These are phyloP conservation scores for Aspergillus mulundensis DNA, from an alignment of 495 filamentous ascomycete genomes.

Conservation along the genomic window DNA sequence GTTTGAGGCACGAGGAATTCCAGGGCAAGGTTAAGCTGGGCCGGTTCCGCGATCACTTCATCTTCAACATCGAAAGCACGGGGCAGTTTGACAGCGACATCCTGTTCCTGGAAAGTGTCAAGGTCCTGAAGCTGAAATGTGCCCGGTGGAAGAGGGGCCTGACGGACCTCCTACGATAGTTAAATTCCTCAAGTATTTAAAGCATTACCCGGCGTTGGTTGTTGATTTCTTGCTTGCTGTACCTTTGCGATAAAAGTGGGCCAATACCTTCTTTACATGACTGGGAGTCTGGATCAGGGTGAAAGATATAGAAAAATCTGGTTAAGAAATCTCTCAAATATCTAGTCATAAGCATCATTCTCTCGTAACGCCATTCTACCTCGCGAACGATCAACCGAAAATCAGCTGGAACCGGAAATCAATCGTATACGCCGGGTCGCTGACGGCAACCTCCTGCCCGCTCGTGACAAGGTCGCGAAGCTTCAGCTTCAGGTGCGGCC, in stretches of 20 bases:
- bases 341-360: conserved; percentile 18
- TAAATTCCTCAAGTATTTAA: conserved; percentile 22
- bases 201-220: conserved; percentile 48
- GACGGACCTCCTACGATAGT: conserved; percentile 49
- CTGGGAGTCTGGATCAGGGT: conserved; percentile 34
- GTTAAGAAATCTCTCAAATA: conserved; percentile 25
- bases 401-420: conserved; percentile 66
- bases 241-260: conserved; percentile 42
- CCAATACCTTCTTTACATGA: conserved; percentile 34
- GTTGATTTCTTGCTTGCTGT: conserved; percentile 35
- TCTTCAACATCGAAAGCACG: conserved; percentile 91
- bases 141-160: conserved; percentile 59
- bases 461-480: conserved; percentile 59
- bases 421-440: conserved; percentile 74
- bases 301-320: conserved; percentile 25
- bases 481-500: conserved; percentile 75
- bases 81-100: conserved; percentile 89
- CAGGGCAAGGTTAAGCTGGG: conserved; percentile 92
- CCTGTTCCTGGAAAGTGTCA: conserved; percentile 84
- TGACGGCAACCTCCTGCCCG: conserved; percentile 74
- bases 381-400: conserved; percentile 28
- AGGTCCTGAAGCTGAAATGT: conserved; percentile 77
- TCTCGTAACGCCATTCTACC: conserved; percentile 14
- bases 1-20: conserved; percentile 88
- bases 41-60: conserved; percentile 88